Percentiles rank a stretch among this genome's conserved stretches.
Evolutionary conservation across 768 basidiomycete species (phyloP).

Genomic region (Termitomyces sp.): DNA sequence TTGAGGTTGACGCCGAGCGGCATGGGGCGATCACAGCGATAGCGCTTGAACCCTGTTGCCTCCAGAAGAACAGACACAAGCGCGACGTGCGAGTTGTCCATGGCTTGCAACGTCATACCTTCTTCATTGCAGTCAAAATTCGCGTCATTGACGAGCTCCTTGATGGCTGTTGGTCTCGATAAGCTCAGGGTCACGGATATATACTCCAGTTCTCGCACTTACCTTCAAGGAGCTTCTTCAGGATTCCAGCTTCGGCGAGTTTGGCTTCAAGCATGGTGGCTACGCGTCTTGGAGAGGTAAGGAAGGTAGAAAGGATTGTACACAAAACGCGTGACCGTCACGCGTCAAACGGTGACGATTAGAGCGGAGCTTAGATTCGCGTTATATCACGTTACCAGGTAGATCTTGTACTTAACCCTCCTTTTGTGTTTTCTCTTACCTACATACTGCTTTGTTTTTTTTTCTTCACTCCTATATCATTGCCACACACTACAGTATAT

Average conservation of each 20-base stretch:
- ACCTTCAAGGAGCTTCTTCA: slow-evolving; percentile 96
- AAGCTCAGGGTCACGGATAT: not conserved
- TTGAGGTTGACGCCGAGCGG: slow-evolving; percentile 83
- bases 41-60: slow-evolving; percentile 74
- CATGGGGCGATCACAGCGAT: slow-evolving; percentile 94
- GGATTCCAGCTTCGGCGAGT: slow-evolving; percentile 76
- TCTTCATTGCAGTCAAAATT: slow-evolving; percentile 98
- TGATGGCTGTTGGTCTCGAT: slow-evolving; percentile 64
- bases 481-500: not conserved
- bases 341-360: slow-evolving; percentile 24
- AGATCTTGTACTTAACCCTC: not conserved
- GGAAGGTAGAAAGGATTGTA: slow-evolving; percentile 8
- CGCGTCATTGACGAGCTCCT: slow-evolving; percentile 95
- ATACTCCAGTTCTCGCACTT: slow-evolving; percentile 16
- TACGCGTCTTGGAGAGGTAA: slow-evolving; percentile 20
- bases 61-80: slow-evolving; percentile 86
- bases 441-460: not conserved
- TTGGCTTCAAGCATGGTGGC: slow-evolving; percentile 82
- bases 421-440: slow-evolving; percentile 2
- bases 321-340: slow-evolving; percentile 15
- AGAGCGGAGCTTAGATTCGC: slow-evolving; percentile 24
- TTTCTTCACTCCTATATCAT: slow-evolving; percentile 1
- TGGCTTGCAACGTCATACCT: slow-evolving; percentile 92
- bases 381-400: not conserved
- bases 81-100: slow-evolving; percentile 99